phyloP scores from a whole-genome alignment of 2,329 filamentous ascomycete species.

The Elsinoe necatrix region DNA sequence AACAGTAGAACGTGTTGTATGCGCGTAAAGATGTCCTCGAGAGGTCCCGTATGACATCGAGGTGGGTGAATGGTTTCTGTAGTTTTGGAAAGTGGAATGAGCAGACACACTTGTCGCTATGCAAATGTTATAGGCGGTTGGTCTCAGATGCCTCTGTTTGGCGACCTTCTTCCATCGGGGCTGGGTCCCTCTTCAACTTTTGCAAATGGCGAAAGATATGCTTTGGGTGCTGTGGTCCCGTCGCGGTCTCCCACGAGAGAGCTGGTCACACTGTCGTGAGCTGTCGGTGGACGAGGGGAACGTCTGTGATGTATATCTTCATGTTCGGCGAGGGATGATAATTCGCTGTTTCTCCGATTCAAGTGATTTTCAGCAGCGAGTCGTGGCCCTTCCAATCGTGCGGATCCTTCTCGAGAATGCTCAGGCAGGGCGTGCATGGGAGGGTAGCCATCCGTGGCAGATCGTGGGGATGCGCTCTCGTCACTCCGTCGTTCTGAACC shows the following conservation, averaged over 20 bases:
- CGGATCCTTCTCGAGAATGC: conserved; percentile 3
- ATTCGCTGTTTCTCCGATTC: conserved; percentile 9
- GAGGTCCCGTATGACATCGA: conserved; percentile 11
- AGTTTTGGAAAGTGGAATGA: background rate
- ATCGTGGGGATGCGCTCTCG: conserved; percentile 11
- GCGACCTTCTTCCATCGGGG: conserved; percentile 13
- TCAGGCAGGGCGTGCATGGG: conserved; percentile 2
- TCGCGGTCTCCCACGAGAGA: conserved; percentile 15
- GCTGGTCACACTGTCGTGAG: conserved; percentile 15
- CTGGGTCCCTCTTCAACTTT: conserved; percentile 9
- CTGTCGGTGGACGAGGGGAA: conserved; percentile 14
- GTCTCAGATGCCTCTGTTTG: conserved; percentile 9
- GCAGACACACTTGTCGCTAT: background rate
- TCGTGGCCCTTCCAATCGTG: background rate
- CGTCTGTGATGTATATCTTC: conserved; percentile 8
- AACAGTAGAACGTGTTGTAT: background rate
- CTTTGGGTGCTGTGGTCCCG: conserved; percentile 6
- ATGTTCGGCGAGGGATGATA: conserved; percentile 8
- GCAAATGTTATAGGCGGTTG: background rate
- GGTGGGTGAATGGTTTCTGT: background rate
- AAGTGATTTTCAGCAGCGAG: background rate
- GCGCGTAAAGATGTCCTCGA: background rate
- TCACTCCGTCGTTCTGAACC: conserved; percentile 8
- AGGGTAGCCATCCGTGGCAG: conserved; percentile 3
- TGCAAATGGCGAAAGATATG: conserved; percentile 14